phyloP scores from a whole-genome alignment of 2,329 filamentous ascomycete genomes.

The Ophiostoma quercus region DNA sequence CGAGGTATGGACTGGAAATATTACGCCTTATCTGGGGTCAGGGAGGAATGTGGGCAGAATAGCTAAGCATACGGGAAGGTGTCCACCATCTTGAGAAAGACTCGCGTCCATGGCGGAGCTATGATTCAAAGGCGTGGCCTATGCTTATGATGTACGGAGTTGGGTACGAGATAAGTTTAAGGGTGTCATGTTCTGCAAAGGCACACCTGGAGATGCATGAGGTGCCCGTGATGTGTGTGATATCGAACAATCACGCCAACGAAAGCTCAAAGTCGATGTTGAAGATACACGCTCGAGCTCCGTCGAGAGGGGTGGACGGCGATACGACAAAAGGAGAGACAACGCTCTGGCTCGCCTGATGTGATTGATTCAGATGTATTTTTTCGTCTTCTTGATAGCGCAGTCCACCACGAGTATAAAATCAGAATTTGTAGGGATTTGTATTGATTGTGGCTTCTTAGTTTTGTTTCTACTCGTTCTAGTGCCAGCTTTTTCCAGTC shows the following conservation, averaged over 20 bases:
- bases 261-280: not conserved
- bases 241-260: not conserved
- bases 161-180: not conserved
- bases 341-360: not conserved
- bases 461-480: not conserved
- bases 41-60: constrained; percentile 7
- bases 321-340: not conserved
- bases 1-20: not conserved
- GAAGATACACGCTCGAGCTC: not conserved
- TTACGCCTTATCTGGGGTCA: not conserved
- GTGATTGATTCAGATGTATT: not conserved
- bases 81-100: constrained; percentile 8
- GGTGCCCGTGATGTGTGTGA: not conserved
- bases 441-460: not conserved
- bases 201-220: not conserved
- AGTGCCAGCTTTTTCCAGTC: not conserved
- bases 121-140: not conserved
- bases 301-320: not conserved
- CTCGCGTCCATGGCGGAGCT: constrained; percentile 3
- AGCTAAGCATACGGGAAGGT: not conserved
- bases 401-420: not conserved
- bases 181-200: not conserved
- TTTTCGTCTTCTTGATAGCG: constrained; percentile 1
- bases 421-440: not conserved
- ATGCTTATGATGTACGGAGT: not conserved